Conservation (phyloP, 352 stramenopile species). For the Globisporangium cylindrosporum region DNA sequence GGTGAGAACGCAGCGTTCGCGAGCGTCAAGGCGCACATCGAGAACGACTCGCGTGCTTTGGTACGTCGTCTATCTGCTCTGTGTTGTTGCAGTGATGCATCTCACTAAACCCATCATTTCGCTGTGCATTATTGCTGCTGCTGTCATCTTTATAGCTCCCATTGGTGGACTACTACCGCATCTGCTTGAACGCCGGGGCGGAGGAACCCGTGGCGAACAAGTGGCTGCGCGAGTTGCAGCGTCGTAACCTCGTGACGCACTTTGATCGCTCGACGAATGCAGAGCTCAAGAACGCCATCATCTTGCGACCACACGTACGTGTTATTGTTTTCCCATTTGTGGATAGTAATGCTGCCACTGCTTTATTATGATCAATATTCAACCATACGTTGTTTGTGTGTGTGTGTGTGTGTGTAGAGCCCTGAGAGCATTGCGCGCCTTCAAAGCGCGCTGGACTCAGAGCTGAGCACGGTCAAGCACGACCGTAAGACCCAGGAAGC, state of each 20-base stretch:
- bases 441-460: conserved; percentile 70
- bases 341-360: not conserved
- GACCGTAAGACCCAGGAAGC: conserved; percentile 53
- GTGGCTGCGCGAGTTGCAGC: conserved; percentile 74
- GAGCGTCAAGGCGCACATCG: conserved; percentile 59
- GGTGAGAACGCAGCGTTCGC: conserved; percentile 62
- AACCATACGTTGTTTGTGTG: not conserved
- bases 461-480: conserved; percentile 74
- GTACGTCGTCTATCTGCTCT: conserved; percentile 24
- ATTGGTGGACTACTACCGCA: conserved; percentile 64
- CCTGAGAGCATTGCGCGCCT: conserved; percentile 67
- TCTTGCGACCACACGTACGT: conserved; percentile 66
- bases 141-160: conserved; percentile 39
- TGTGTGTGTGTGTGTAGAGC: conserved; percentile 31
- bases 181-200: conserved; percentile 66
- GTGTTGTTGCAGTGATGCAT: not conserved
- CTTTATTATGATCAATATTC: not conserved
- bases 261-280: conserved; percentile 67
- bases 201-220: conserved; percentile 71
- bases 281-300: conserved; percentile 64
- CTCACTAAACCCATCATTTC: no score
- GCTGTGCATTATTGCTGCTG: not conserved
- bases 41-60: conserved; percentile 50
- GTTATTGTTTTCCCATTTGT: not conserved
- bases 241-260: conserved; percentile 70